Evolutionary conservation across 2,329 filamentous ascomycete genomes (phyloP), one percentile per base, ranked within the genome.

Genomic region (Rosellinia necatrix): DNA sequence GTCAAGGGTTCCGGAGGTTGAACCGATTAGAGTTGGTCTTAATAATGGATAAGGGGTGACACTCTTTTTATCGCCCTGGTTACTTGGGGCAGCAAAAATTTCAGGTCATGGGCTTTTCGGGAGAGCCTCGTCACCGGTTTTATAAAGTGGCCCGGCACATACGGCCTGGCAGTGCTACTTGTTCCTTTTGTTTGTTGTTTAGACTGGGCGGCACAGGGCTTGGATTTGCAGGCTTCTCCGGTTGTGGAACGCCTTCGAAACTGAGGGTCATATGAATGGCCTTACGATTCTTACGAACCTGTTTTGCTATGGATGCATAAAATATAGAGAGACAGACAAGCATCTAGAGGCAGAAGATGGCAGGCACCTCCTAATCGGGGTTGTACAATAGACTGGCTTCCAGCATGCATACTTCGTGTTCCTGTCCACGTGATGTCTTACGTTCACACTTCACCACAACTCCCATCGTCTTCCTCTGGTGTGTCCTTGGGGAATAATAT

Each of bases 311-410:
- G 64, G 63, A 67, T 66, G 61, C 61, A 66, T 69, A 64, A 64
- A 68, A 56, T 48, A 66, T 66, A 68, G 62, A 69, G 12, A 44
- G 46, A 40, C 53, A 58, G 55, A 61, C 44, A 58, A 56, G 61
- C 59, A 66, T 66, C 64, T 68, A 69, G 65, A 70, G 61, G 61
- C 66, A 66, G 47, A 64, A 56, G 57, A 60, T 53, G 60, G 60
- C 57, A 63, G 60, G 60, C 57, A 63, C 63, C 66, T 65, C 62
- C 61, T 46, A 41, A 58, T 12, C 59, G 64, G 61, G 60, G 64
- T 65, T 70, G 68, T 70, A 70, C 62, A 68, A 70, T 70, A 70
- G 60, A 70, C 67, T 65, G 56, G 62, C 62, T 67, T 60, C 58
- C 25, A 44, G 58, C 46, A 38, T 50, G 56, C 32, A 47, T 25